phyloP scores from a whole-genome alignment of 495 filamentous ascomycete genomes.

The Chaetomidium leptoderma region DNA sequence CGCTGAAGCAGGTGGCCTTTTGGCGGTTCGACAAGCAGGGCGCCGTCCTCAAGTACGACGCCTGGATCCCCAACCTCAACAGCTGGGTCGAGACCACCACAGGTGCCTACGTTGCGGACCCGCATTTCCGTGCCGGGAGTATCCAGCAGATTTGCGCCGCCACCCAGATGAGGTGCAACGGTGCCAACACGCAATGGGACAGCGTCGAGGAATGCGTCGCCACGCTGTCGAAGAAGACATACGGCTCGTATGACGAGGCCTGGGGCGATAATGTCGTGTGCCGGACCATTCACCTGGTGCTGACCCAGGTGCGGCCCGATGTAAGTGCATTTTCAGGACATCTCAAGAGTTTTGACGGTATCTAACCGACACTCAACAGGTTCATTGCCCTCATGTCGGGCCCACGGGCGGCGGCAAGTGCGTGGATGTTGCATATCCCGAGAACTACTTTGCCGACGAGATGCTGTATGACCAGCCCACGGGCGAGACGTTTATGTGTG shows the following conservation, averaged over 20 bases:
- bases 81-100: conserved; percentile 26
- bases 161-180: conserved; percentile 33
- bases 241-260: conserved; percentile 39
- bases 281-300: conserved; percentile 36
- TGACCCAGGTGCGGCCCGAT: conserved; percentile 36
- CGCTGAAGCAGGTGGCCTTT: conserved; percentile 37
- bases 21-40: conserved; percentile 35
- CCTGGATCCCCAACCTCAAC: conserved; percentile 38
- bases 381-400: conserved; percentile 41
- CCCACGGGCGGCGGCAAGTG: conserved; percentile 41
- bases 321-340: conserved; percentile 22
- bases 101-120: conserved; percentile 21
- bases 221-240: conserved; percentile 26
- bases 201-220: conserved; percentile 28
- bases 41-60: conserved; percentile 37
- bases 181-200: conserved; percentile 33
- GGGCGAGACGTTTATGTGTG: conserved; percentile 36
- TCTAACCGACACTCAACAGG: conserved; percentile 19
- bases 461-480: conserved; percentile 30
- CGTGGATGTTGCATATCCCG: conserved; percentile 28
- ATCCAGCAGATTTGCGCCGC: conserved; percentile 30
- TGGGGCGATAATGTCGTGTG: conserved; percentile 43
- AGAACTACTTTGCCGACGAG: conserved; percentile 34
- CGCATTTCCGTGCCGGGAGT: conserved; percentile 23
- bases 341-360: background rate